These are phyloP conservation scores for Halenospora varia DNA, from an alignment of 495 filamentous ascomycete genomes.

Conservation along the genomic window DNA sequence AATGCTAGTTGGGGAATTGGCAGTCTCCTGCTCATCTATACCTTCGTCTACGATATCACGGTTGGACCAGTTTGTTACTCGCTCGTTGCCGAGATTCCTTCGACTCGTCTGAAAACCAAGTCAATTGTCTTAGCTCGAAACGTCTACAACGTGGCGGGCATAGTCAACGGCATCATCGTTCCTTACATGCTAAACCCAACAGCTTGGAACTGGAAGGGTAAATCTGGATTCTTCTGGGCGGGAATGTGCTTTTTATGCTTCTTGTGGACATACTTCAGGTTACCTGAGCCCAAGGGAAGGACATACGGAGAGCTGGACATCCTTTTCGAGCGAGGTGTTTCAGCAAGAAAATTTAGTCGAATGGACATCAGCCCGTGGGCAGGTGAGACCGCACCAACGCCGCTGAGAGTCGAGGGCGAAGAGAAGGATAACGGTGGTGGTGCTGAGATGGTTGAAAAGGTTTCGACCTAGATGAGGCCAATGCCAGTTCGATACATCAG, in stretches of 20 bases:
- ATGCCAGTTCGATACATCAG: too few species aligned
- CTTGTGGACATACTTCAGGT: conserved; percentile 49
- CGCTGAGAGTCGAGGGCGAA: conserved; percentile 11
- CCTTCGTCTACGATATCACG: conserved; percentile 52
- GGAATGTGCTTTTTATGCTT: conserved; percentile 43
- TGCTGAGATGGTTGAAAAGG: background rate
- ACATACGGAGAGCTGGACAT: conserved; percentile 71
- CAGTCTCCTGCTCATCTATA: conserved; percentile 49
- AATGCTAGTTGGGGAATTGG: conserved; percentile 40
- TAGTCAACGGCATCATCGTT: conserved; percentile 43
- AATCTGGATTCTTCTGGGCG: conserved; percentile 54
- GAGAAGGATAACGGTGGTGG: background rate
- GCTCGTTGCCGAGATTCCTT: conserved; percentile 55
- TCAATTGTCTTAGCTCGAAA: conserved; percentile 54
- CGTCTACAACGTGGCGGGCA: conserved; percentile 47
- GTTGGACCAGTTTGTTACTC: conserved; percentile 59
- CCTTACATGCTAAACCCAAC: conserved; percentile 45
- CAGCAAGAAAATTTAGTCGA: conserved; percentile 60
- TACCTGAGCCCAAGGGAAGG: conserved; percentile 66
- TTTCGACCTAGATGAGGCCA: too few species aligned
- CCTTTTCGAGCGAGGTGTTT: conserved; percentile 59
- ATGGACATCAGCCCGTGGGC: conserved; percentile 63
- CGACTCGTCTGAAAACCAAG: conserved; percentile 49
- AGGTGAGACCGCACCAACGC: conserved; percentile 41
- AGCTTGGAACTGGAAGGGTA: conserved; percentile 52